phyloP scores from a whole-genome alignment of 2,329 filamentous ascomycete species.

The Ophiostoma quercus region DNA sequence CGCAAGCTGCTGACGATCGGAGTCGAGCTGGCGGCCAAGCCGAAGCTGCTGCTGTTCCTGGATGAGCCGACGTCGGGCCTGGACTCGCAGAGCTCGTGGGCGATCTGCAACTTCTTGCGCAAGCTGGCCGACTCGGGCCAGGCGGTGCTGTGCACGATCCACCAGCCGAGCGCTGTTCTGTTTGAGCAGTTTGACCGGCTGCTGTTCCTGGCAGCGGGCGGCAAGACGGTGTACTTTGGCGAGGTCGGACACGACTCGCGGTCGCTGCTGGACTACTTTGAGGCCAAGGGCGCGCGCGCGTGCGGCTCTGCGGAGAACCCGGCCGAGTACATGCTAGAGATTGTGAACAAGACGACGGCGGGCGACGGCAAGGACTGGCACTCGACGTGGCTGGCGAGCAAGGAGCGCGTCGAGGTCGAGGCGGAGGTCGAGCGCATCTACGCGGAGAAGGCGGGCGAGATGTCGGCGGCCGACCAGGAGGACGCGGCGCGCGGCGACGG shows the following conservation, averaged over 20 bases:
- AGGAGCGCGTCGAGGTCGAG: constrained; percentile 53
- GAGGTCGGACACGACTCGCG: constrained; percentile 60
- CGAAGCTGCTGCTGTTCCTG: constrained; percentile 56
- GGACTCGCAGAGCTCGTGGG: constrained; percentile 72
- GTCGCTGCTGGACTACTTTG: constrained; percentile 58
- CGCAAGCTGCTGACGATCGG: constrained; percentile 76
- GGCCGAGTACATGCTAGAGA: constrained; percentile 72
- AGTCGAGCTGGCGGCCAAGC: constrained; percentile 92
- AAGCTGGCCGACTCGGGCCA: constrained; percentile 66
- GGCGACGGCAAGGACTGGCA: constrained; percentile 59
- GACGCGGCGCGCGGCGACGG: constrained; percentile 28
- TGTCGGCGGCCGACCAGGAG: constrained; percentile 34
- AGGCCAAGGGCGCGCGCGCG: constrained; percentile 61
- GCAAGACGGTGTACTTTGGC: constrained; percentile 75
- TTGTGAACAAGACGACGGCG: constrained; percentile 61
- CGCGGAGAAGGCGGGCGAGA: constrained; percentile 34
- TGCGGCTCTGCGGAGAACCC: constrained; percentile 63
- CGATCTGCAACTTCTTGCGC: constrained; percentile 60
- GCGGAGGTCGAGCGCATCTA: constrained; percentile 54
- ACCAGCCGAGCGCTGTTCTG: constrained; percentile 92
- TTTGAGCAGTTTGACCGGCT: constrained; percentile 81
- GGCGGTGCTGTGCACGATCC: constrained; percentile 93
- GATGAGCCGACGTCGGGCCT: constrained; percentile 66
- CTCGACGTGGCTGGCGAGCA: constrained; percentile 54
- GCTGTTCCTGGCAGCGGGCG: constrained; percentile 71